Base-by-base conservation (phyloP, 345 rosid species). In the Rubroshorea leprosula region DNA sequence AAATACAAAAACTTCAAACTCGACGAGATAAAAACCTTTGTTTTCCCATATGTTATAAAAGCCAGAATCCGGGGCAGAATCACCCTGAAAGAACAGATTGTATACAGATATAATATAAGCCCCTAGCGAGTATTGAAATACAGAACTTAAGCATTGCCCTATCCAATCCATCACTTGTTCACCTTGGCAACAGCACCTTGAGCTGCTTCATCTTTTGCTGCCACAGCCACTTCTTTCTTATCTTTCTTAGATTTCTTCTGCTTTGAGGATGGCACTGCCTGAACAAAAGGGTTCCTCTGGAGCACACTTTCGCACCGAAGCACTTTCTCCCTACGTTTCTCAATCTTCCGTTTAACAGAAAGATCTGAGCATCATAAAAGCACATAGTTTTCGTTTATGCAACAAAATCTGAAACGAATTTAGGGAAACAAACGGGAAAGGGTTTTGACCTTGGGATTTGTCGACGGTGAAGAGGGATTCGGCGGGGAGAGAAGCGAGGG, bases 381-480 rank as follows among this genome's bases (percentile, higher is more conserved):
- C 47, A 1, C 1, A 7, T 53, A 15, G 49, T 53, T n/a, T 43
- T 15, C 16, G 45, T 4, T n/a, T 1, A 55, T 47, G 17, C 1
- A 13, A 31, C 21, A 18, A 15, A 20, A 51, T 48, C 49, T 8
- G 18, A 45, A 0, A n/a, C n/a, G n/a, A n/a, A n/a, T n/a, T n/a
- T n/a, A n/a, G 17, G 23, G 14, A 21, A 50, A 5, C 19, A 0
- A 25, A 53, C n/a, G 23, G 19, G 0, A 29, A 22, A 24, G n/a
- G 31, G n/a, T 1, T 11, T 21, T 39, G 45, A 88, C 93, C 96
- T 71, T 73, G 75, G 27, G 91, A 79, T 64, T 79, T 76, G 54
- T 93, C 88, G 59, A 89, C 82, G 66, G 73, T 80, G 72, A 93
- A 89, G 46, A 89, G 86, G 4, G 86, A 80, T 2, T 86, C 89